phyloP scores from a whole-genome alignment of 2,329 filamentous ascomycete genomes.

The Lachnellula cervina region DNA sequence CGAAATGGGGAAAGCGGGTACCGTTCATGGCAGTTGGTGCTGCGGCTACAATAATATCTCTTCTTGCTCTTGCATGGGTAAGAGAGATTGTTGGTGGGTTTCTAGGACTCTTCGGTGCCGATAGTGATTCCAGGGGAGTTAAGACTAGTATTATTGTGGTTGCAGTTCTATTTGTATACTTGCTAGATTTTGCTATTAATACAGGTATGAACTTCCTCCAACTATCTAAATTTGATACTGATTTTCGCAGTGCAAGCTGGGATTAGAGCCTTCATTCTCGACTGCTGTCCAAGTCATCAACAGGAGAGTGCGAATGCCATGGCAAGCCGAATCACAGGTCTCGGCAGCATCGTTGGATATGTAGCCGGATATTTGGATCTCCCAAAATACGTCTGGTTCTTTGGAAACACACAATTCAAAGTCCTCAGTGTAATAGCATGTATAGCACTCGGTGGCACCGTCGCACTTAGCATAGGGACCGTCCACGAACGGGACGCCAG shows the following conservation, averaged over 20 bases:
- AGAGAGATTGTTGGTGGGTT: slow-evolving; percentile 66
- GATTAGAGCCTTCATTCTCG: slow-evolving; percentile 87
- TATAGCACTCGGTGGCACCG: slow-evolving; percentile 63
- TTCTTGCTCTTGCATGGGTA: slow-evolving; percentile 70
- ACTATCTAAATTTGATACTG: slow-evolving; percentile 1
- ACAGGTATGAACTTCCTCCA: slow-evolving; percentile 53
- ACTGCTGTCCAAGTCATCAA: slow-evolving; percentile 86
- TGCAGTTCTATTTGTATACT: slow-evolving; percentile 81
- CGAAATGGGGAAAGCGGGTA: slow-evolving; percentile 71
- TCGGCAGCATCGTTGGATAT: slow-evolving; percentile 89
- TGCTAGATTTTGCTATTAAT: slow-evolving; percentile 92
- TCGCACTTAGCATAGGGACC: slow-evolving; percentile 62
- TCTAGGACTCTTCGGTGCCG: slow-evolving; percentile 65
- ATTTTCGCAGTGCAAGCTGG: slow-evolving; percentile 69
- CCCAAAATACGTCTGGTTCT: slow-evolving; percentile 67
- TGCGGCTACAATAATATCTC: slow-evolving; percentile 59
- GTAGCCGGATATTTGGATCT: slow-evolving; percentile 81
- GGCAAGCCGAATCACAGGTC: slow-evolving; percentile 79
- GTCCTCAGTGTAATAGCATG: slow-evolving; percentile 83
- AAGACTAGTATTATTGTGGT: slow-evolving; percentile 66
- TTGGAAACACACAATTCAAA: slow-evolving; percentile 89
- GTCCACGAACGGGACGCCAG: slow-evolving; percentile 79
- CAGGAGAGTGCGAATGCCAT: slow-evolving; percentile 84
- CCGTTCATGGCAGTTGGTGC: slow-evolving; percentile 75
- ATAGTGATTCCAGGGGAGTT: slow-evolving; percentile 58